Percentiles rank a stretch among this genome's conserved stretches.
phyloP scores from a whole-genome alignment of 169 alveolate genomes.

The Plasmodium chabaudi region DNA sequence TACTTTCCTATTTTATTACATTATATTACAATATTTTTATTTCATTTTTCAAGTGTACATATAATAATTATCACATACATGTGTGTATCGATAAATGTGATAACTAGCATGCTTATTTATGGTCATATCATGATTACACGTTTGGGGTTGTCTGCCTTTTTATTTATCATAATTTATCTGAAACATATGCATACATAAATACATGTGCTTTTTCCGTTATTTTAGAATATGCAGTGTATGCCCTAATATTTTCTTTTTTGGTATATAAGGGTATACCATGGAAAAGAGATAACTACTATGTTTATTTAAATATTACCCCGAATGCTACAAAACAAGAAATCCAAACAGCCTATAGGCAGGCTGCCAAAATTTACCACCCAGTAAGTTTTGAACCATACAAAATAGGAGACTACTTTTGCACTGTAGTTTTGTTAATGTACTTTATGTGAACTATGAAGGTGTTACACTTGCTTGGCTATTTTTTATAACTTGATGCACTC shows the following conservation, averaged over 20 bases:
- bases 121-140: too few relatives aligned
- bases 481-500: neutral
- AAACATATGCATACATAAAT: neutral
- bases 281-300: slow-evolving; percentile 65
- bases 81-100: too few relatives aligned
- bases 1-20: neutral
- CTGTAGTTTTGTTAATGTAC: neutral
- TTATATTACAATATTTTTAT: neutral
- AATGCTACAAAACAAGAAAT: slow-evolving; percentile 75
- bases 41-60: too few relatives aligned
- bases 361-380: slow-evolving; percentile 75
- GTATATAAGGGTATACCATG: slow-evolving; percentile 74
- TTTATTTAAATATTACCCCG: slow-evolving; percentile 50
- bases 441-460: too few relatives aligned
- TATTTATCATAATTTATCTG: neutral
- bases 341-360: slow-evolving; percentile 74
- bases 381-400: slow-evolving; percentile 13
- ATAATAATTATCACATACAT: too few relatives aligned
- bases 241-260: slow-evolving; percentile 52
- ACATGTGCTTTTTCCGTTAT: neutral
- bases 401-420: neutral
- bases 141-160: too few relatives aligned
- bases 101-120: too few relatives aligned
- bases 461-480: too few relatives aligned
- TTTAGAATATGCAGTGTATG: slow-evolving; percentile 44